These are phyloP conservation scores for Lablab purpureus DNA, from an alignment of 306 rosid genomes.

Conservation along the genomic window DNA sequence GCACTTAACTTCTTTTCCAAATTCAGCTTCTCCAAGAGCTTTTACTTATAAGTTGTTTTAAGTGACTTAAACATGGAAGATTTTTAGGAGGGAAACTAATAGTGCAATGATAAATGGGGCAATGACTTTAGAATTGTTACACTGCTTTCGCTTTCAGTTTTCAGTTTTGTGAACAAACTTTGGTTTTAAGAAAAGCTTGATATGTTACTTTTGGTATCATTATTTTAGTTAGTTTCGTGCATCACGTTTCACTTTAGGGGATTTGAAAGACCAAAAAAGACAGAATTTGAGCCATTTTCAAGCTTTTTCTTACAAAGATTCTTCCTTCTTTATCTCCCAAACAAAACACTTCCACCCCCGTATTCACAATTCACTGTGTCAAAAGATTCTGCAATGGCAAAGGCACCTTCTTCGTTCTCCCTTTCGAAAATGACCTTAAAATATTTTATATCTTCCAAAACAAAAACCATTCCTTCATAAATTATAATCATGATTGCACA, in stretches of 20 bases:
- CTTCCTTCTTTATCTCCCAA: neutral
- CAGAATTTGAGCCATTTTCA: neutral
- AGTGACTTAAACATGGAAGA: too few species aligned
- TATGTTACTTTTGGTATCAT: neutral
- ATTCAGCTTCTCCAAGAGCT: too few species aligned
- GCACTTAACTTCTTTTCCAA: too few species aligned
- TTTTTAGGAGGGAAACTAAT: too few species aligned
- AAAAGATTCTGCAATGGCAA: conserved; percentile 9
- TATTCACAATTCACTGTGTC: neutral
- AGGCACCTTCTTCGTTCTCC: conserved; percentile 3
- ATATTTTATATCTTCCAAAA: neutral
- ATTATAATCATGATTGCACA: neutral
- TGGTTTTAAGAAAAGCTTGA: neutral
- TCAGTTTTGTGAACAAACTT: neutral
- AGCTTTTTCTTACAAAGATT: neutral
- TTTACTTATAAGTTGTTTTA: too few species aligned
- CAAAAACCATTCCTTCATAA: neutral
- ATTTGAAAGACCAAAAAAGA: conserved; percentile 9
- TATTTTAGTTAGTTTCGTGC: conserved; percentile 29
- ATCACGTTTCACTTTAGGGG: conserved; percentile 23
- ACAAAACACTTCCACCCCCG: neutral
- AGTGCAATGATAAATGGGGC: neutral
- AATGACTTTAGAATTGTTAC: neutral
- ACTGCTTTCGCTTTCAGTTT: conserved; percentile 13
- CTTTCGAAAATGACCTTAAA: conserved; percentile 8